Conservation (phyloP, 345 rosid genomes). For the Melastoma malabathricum region DNA sequence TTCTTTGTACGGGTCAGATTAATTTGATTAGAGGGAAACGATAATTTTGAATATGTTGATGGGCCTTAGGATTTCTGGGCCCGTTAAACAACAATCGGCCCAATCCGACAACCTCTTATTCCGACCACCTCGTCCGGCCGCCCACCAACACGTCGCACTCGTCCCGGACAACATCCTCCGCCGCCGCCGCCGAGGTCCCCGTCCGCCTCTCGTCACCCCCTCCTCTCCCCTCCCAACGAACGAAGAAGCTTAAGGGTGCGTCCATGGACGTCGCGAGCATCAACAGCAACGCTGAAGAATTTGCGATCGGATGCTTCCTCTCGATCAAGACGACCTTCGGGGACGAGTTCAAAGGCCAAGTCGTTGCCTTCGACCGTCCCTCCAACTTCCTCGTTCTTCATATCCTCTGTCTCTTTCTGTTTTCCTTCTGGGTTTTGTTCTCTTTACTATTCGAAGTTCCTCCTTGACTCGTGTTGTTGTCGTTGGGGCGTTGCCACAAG, state of each 20-base stretch:
- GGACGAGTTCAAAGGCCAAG: conserved; percentile 86
- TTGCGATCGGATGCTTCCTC: conserved; percentile 77
- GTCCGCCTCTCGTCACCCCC: too few species aligned
- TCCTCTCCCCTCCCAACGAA: not conserved
- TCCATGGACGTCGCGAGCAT: conserved; percentile 6
- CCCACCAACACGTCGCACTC: too few species aligned
- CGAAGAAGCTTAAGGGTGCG: not conserved
- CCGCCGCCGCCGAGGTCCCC: too few species aligned
- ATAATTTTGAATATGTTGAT: too few species aligned
- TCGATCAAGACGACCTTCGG: conserved; percentile 75
- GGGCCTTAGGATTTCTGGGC: too few species aligned
- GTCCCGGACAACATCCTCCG: too few species aligned
- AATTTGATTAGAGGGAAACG: too few species aligned
- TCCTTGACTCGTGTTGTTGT: conserved; percentile 23
- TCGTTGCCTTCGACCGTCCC: conserved; percentile 76
- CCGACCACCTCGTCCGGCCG: too few species aligned
- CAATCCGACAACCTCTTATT: too few species aligned
- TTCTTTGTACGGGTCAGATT: too few species aligned
- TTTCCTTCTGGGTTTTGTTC: not conserved
- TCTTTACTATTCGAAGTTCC: not conserved
- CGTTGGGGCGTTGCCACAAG: conserved; percentile 30
- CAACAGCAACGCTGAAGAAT: conserved; percentile 35
- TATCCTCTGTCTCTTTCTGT: conserved; percentile 38
- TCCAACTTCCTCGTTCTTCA: conserved; percentile 92
- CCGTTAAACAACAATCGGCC: too few species aligned